Evolutionary conservation across 768 basidiomycete species (phyloP).

Genomic region (Russula sp.): DNA sequence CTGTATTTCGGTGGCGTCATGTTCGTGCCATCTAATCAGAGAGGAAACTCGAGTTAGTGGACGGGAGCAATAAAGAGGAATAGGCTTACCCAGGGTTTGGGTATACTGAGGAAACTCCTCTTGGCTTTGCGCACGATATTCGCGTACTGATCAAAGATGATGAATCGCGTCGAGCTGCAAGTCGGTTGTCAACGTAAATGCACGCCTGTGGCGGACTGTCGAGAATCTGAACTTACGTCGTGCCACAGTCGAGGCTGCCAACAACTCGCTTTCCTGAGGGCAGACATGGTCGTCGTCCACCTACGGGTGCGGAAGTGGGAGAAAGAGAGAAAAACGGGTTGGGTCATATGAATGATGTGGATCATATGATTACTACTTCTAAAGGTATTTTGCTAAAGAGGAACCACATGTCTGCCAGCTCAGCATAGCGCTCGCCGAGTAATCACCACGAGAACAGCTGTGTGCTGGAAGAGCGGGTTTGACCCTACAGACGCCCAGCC

Average conservation of each 20-base stretch:
- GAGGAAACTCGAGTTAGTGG: neutral
- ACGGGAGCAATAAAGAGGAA: neutral
- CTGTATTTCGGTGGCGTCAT: conserved; percentile 83
- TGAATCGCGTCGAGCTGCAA: conserved; percentile 82
- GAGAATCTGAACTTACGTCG: conserved; percentile 60
- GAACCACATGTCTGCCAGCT: no score
- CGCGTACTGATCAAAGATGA: conserved; percentile 84
- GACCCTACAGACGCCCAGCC: neutral
- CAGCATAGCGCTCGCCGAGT: no score
- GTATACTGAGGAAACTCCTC: conserved; percentile 93
- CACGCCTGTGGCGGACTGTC: neutral
- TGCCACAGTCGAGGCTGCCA: conserved; percentile 91
- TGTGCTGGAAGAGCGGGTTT: no score
- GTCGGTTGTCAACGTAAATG: conserved; percentile 11
- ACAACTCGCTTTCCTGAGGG: conserved; percentile 70
- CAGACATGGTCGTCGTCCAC: conserved; percentile 32
- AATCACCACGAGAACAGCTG: no score
- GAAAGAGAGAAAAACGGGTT: neutral
- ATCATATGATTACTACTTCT: conserved; percentile 10
- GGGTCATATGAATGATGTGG: conserved; percentile 4
- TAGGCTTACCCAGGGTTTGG: conserved; percentile 69
- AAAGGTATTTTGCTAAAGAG: no score
- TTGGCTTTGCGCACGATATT: conserved; percentile 85
- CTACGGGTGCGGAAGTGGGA: neutral
- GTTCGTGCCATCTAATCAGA: conserved; percentile 83